phyloP scores from a whole-genome alignment of 2,329 filamentous ascomycete genomes.

The Aspergillus tubingensis region DNA sequence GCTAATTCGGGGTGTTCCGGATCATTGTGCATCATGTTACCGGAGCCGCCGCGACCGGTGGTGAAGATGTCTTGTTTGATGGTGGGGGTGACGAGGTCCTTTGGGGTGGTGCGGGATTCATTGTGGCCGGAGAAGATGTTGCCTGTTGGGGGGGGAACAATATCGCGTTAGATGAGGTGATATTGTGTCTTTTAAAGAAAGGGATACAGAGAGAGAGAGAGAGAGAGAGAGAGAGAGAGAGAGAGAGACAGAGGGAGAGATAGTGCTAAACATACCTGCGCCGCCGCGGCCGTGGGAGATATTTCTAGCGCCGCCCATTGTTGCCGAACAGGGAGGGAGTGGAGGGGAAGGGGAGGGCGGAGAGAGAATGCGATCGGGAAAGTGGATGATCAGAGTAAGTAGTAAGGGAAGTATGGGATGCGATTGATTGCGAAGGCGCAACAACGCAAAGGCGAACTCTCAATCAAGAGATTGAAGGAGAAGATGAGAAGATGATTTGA shows the following conservation, averaged over 20 bases:
- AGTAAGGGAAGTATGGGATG: background rate
- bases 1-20: constrained; percentile 66
- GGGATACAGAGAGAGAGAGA: background rate
- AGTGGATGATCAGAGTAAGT: background rate
- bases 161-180: background rate
- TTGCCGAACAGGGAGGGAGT: constrained; percentile 2
- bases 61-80: constrained; percentile 84
- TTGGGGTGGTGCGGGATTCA: constrained; percentile 51
- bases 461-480: background rate
- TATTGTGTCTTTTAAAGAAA: background rate
- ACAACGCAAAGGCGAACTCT: background rate
- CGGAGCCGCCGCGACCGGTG: constrained; percentile 82
- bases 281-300: constrained; percentile 75
- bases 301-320: constrained; percentile 26
- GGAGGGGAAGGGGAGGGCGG: background rate
- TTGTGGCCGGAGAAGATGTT: constrained; percentile 66
- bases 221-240: background rate
- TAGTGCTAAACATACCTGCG: constrained; percentile 54
- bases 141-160: constrained; percentile 40
- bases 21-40: constrained; percentile 83
- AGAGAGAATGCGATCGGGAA: background rate
- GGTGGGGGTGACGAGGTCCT: constrained; percentile 76
- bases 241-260: background rate
- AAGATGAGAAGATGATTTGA: background rate
- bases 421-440: background rate